phyloP scores from a whole-genome alignment of 1,139 yeast genomes.

The Groenewaldozyma sp. region DNA sequence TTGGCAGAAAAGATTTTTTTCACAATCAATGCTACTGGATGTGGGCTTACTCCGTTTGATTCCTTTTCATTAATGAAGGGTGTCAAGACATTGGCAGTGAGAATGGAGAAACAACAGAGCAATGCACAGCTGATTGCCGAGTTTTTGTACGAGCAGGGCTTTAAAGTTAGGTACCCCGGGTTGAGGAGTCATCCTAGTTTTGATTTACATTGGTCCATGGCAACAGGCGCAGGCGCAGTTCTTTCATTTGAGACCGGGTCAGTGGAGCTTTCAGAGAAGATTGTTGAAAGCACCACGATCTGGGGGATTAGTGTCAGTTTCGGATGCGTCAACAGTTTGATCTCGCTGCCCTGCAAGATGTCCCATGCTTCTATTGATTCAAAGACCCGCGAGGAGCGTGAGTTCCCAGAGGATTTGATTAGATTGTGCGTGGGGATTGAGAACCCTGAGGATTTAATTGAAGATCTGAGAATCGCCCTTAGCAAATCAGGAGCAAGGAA shows the following conservation, averaged over 20 bases:
- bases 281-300: slow-evolving; percentile 65
- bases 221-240: slow-evolving; percentile 85
- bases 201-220: slow-evolving; percentile 66
- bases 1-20: slow-evolving; percentile 64
- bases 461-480: slow-evolving; percentile 59
- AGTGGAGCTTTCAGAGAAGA: slow-evolving; percentile 53
- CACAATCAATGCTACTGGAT: slow-evolving; percentile 82
- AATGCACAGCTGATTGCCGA: slow-evolving; percentile 69
- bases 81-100: slow-evolving; percentile 70
- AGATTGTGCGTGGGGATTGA: slow-evolving; percentile 86
- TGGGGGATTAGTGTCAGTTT: slow-evolving; percentile 90
- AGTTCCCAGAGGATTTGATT: slow-evolving; percentile 83
- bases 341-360: slow-evolving; percentile 91
- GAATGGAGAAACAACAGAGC: slow-evolving; percentile 79
- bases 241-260: slow-evolving; percentile 81
- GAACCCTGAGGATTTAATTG: slow-evolving; percentile 51
- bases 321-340: slow-evolving; percentile 87
- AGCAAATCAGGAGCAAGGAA: slow-evolving; percentile 22
- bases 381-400: slow-evolving; percentile 75
- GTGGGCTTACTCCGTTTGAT: slow-evolving; percentile 86
- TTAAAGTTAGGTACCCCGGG: slow-evolving; percentile 78
- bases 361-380: slow-evolving; percentile 95
- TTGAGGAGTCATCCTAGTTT: slow-evolving; percentile 72
- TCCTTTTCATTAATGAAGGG: slow-evolving; percentile 85
- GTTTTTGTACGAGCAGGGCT: slow-evolving; percentile 50